Percentiles rank a stretch among this genome's conserved stretches.
These are phyloP conservation scores for Crithidia sp. DNA, from an alignment of 208 protist species.

Conservation along the genomic window DNA sequence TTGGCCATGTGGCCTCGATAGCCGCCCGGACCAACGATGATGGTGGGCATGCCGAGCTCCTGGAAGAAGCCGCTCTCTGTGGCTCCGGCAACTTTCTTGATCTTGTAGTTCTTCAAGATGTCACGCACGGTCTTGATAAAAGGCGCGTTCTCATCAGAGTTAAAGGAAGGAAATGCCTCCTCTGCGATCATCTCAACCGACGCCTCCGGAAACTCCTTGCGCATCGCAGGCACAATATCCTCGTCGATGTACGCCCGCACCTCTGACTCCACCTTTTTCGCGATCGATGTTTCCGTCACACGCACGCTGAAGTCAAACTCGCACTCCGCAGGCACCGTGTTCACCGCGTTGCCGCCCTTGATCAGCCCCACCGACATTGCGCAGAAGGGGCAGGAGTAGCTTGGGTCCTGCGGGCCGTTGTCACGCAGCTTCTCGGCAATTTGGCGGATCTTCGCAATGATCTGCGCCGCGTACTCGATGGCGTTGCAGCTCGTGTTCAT, in stretches of 20 bases:
- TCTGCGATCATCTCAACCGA: constrained; percentile 17
- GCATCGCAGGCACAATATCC: constrained; percentile 29
- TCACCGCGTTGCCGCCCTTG: constrained; percentile 46
- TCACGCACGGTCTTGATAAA: constrained; percentile 38
- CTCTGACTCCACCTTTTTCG: constrained; percentile 22
- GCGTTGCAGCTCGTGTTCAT: constrained; percentile 50
- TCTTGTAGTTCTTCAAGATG: constrained; percentile 17
- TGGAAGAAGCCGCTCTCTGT: constrained; percentile 56
- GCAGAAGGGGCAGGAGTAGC: constrained; percentile 31
- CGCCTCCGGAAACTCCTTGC: constrained; percentile 35
- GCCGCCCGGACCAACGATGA: constrained; percentile 49
- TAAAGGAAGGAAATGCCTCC: constrained; percentile 18
- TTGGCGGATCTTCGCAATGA: constrained; percentile 41
- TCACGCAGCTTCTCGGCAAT: constrained; percentile 35
- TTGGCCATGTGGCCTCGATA: constrained; percentile 46
- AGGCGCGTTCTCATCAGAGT: constrained; percentile 25
- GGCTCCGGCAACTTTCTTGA: constrained; percentile 26
- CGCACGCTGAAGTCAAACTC: constrained; percentile 43
- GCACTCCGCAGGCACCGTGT: constrained; percentile 53
- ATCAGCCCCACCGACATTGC: constrained; percentile 41
- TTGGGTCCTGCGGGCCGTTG: constrained; percentile 22
- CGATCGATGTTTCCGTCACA: constrained; percentile 25
- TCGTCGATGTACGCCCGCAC: constrained; percentile 38
- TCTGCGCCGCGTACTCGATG: constrained; percentile 42
- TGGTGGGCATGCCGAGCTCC: constrained; percentile 43